phyloP scores from a whole-genome alignment of 2,329 filamentous ascomycete genomes.

The Ceratocystis harringtonii region DNA sequence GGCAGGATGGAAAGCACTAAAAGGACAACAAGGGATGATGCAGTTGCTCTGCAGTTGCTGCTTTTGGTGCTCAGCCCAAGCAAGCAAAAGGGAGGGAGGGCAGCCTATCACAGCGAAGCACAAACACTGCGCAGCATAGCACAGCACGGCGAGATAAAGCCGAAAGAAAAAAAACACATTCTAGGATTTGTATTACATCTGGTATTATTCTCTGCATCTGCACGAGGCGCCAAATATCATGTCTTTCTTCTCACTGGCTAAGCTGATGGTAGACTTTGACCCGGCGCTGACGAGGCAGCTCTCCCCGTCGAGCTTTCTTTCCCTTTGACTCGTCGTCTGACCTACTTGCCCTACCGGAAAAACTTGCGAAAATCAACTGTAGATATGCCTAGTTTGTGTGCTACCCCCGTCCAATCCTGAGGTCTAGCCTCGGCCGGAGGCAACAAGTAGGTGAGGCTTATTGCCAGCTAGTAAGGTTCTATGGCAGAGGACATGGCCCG shows the following conservation, averaged over 20 bases:
- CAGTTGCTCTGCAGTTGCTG: background rate
- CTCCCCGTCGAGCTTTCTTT: background rate
- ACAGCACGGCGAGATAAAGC: background rate
- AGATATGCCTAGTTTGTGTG: background rate
- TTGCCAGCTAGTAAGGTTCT: background rate
- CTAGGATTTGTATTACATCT: background rate
- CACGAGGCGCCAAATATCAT: background rate
- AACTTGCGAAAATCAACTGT: background rate
- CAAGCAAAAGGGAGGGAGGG: background rate
- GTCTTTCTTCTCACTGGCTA: background rate
- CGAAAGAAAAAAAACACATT: background rate
- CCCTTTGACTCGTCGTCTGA: background rate
- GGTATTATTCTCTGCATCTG: background rate
- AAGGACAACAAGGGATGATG: background rate
- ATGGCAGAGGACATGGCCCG: background rate
- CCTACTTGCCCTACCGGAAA: background rate
- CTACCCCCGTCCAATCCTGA: background rate
- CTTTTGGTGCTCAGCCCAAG: slow-evolving; percentile 2
- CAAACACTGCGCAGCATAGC: no score
- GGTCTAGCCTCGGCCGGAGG: background rate
- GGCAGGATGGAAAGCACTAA: background rate
- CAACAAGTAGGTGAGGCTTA: background rate
- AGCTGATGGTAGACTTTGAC: no score
- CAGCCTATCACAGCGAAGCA: background rate
- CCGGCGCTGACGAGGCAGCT: no score